Base-by-base conservation (phyloP, 495 filamentous ascomycete species). In the Penicillium parvum region DNA sequence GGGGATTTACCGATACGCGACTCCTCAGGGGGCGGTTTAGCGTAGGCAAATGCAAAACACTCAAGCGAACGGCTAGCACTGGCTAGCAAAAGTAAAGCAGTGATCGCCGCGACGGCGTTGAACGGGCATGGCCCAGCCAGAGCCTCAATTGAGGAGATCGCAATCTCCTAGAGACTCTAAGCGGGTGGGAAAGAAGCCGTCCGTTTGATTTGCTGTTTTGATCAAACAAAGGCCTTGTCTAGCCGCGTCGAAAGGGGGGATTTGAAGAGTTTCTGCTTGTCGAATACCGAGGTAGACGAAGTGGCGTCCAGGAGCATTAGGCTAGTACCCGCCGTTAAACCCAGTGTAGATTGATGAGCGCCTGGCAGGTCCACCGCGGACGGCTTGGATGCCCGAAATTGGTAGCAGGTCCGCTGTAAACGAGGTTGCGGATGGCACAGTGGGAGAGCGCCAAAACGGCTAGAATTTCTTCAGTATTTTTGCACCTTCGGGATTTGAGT, bases 21-120 rank as follows among this genome's bases (percentile, higher is more conserved):
- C 6, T 3, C 44, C 23, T 48, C 40, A 53, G 45, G 50, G 50
- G 50, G 35, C 29, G 27, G 10, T 43, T 17, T 48, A 48, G 45
- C 40, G 40, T 25, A 12, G 10, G 16, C 35, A 18, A 12, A 14
- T n/a, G n/a, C n/a, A 15, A 30, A 38, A 12, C 20, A 21, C 7
- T 23, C 19, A 20, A 43, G 25, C 44, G 12, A 44, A 40, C 40
- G 14, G 32, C 8, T 27, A n/a, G n/a, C n/a, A n/a, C n/a, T n/a
- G n/a, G n/a, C n/a, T 15, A 16, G 28, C 3, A 30, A 15, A 15
- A 15, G 16, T 30, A 12, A 19, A 10, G 28, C 23, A 26, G 15
- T 28, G 44, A 48, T 44, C 44, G 30, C 37, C 50, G 27, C 11
- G n/a, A 21, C 15, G 28, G 25, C 12, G 22, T 5, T 30, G 28